These are phyloP conservation scores for Ophiostoma sp. DNA, from an alignment of 2,329 filamentous ascomycete species.

Conservation along the genomic window DNA sequence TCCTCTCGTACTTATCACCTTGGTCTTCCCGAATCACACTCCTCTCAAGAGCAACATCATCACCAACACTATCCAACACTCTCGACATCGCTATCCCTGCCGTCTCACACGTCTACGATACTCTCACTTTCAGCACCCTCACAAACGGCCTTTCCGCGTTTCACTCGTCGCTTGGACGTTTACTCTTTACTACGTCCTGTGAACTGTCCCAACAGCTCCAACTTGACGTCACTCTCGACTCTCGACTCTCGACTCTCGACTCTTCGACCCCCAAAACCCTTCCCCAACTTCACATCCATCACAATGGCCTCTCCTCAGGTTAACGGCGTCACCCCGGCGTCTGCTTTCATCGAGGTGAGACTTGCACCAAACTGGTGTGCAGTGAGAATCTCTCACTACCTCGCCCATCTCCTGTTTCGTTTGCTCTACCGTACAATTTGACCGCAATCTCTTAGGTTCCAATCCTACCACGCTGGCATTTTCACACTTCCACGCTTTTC, in stretches of 20 bases:
- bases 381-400: not conserved
- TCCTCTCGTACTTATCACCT: no score
- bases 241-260: not conserved
- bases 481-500: not conserved
- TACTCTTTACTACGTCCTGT: no score
- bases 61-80: no score
- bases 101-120: not conserved
- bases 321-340: constrained; percentile 26
- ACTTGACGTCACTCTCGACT: constrained; percentile 11
- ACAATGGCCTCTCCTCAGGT: constrained; percentile 25
- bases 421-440: not conserved
- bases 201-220: not conserved
- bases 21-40: no score
- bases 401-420: not conserved
- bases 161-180: no score
- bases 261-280: not conserved
- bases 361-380: not conserved
- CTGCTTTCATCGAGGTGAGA: constrained; percentile 26
- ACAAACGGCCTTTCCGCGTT: no score
- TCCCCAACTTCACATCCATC: not conserved
- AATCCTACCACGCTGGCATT: not conserved
- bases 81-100: no score
- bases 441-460: not conserved
- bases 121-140: no score
- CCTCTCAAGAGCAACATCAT: no score